Conservation (phyloP, 176 grass and related monocot species). For the Bromus sterilis region DNA sequence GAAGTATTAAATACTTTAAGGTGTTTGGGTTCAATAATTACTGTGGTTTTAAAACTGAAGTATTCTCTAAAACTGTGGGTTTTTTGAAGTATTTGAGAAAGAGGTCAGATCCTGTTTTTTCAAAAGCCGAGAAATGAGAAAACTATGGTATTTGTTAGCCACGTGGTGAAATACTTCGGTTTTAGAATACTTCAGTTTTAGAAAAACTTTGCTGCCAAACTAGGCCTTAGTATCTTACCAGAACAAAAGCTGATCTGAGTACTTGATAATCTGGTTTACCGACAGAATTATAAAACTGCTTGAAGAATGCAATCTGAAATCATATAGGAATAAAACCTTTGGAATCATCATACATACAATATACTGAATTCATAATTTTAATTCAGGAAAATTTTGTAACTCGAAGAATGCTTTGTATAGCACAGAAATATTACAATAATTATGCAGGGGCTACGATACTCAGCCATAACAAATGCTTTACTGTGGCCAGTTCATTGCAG, state of each 20-base stretch:
- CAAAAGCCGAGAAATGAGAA: too few relatives aligned
- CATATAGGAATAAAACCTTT: not conserved
- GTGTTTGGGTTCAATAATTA: too few relatives aligned
- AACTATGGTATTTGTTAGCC: too few relatives aligned
- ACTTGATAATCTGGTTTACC: slow-evolving; percentile 64
- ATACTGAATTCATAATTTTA: not conserved
- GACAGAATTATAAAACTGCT: slow-evolving; percentile 70
- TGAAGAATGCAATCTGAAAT: slow-evolving; percentile 59
- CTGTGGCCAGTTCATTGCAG: not conserved
- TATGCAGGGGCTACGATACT: not conserved
- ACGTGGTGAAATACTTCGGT: too few relatives aligned
- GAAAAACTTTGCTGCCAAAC: too few relatives aligned
- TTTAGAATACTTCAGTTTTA: too few relatives aligned
- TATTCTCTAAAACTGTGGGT: too few relatives aligned
- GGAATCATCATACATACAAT: not conserved
- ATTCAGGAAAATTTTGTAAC: not conserved
- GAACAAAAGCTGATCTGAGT: slow-evolving; percentile 65
- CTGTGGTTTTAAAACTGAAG: too few relatives aligned
- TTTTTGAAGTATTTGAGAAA: too few relatives aligned
- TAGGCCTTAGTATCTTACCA: slow-evolving; percentile 39
- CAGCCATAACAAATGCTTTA: not conserved
- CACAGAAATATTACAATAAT: not conserved
- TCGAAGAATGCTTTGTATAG: not conserved
- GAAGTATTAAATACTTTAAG: too few relatives aligned
- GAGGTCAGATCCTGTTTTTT: too few relatives aligned